Evolutionary conservation across 106 monocot species (phyloP), one percentile per base, ranked within the genome.

Genomic region (Chionographis japonica): DNA sequence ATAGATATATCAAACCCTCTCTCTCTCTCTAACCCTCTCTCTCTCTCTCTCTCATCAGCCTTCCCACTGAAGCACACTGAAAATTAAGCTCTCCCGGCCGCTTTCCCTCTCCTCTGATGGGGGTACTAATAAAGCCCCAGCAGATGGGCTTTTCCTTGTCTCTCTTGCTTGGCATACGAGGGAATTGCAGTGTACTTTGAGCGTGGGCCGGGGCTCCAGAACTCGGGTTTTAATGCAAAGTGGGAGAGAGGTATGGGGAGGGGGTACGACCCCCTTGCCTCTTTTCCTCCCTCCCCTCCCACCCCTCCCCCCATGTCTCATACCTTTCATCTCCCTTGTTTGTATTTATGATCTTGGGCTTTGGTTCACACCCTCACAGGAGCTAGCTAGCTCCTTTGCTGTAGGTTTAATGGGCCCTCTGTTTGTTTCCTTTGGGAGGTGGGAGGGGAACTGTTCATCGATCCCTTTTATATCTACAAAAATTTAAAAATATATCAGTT

Each of bases 111-210:
- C 39, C 42, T 35, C 59, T 52, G 58, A 18, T 73, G 61, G 35
- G 19, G 56, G 68, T 73, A 63, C 86, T 75, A 74, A 86, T 75
- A 81, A 80, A 84, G 77, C 65, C 80, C 72, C 49, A 58, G 72
- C 83, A 83, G 58, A 70, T 40, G 54, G 63, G 54, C 63, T 62
- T 77, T 69, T 81, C 78, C 60, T 61, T 77, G 56, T 55, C 69
- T 76, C 68, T 58, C 74, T 77, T 82, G 81, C 74, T 85, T 77
- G 72, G 65, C 75, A 75, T 61, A 68, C 82, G 64, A 80, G 77
- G 84, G 77, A 87, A 75, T 84, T 84, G 71, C 75, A 83, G 72
- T 78, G 90, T 90, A 90, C 90, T 77, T 81, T 75, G 37, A 65
- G 68, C 64, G 61, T 68, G 57, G 72, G 68, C 27, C 27, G 27